Conservation (phyloP, 75 land plant genomes). For the Pinus tabuliformis region DNA sequence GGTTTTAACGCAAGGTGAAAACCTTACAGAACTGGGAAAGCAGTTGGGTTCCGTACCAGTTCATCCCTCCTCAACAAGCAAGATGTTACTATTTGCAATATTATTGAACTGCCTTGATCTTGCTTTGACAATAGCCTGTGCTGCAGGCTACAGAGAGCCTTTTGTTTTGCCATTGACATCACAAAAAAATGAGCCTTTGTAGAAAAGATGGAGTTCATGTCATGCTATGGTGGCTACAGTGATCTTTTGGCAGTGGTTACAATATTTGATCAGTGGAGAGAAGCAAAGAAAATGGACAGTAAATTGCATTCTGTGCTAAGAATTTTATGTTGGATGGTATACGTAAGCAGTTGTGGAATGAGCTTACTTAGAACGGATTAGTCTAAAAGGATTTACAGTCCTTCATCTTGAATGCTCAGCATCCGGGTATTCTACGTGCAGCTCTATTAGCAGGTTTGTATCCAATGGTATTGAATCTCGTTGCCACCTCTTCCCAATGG, state of each 20-base stretch:
- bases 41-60: conserved; percentile 83
- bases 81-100: conserved; percentile 85
- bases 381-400: conserved; percentile 46
- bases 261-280: conserved; percentile 83
- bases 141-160: conserved; percentile 77
- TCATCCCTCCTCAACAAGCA: conserved; percentile 85
- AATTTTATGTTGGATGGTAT: conserved; percentile 77
- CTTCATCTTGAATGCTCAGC: conserved; percentile 77
- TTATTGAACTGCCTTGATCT: conserved; percentile 90
- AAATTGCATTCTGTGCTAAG: conserved; percentile 61
- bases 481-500: conserved; percentile 43
- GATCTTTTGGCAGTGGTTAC: conserved; percentile 80
- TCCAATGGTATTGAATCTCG: conserved; percentile 84
- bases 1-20: conserved; percentile 66
- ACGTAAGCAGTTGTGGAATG: conserved; percentile 77
- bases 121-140: conserved; percentile 87
- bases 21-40: conserved; percentile 77
- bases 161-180: conserved; percentile 75
- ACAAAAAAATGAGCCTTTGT: conserved; percentile 54
- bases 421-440: conserved; percentile 90
- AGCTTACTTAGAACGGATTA: conserved; percentile 72
- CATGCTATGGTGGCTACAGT: conserved; percentile 70
- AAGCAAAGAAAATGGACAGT: conserved; percentile 59
- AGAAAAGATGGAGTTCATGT: conserved; percentile 64
- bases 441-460: conserved; percentile 81